Percentiles rank a stretch among this genome's conserved stretches.
These are phyloP conservation scores for Salvia hispanica DNA, from an alignment of 257 asterid species.

Conservation along the genomic window DNA sequence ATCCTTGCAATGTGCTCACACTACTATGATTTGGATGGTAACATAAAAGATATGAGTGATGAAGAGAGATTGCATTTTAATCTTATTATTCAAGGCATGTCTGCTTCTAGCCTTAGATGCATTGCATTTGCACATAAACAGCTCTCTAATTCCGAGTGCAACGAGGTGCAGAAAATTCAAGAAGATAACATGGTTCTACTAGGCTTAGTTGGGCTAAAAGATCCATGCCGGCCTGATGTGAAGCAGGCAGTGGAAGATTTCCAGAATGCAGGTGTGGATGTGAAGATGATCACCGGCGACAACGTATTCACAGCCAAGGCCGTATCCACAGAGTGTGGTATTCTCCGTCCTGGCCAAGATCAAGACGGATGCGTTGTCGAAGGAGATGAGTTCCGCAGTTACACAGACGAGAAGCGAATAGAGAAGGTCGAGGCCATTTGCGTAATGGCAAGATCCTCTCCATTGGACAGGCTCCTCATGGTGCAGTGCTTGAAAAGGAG, in stretches of 20 bases:
- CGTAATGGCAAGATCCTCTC: slow-evolving; percentile 13
- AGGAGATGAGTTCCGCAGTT: slow-evolving; percentile 64
- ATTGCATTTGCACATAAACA: slow-evolving; percentile 68
- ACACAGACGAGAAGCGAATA: slow-evolving; percentile 59
- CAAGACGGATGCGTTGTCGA: slow-evolving; percentile 49
- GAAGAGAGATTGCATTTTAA: slow-evolving; percentile 36
- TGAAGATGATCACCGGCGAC: slow-evolving; percentile 85
- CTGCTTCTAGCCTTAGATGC: slow-evolving; percentile 68
- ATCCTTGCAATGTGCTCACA: too few species aligned
- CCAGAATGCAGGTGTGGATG: slow-evolving; percentile 57
- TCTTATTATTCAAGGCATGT: slow-evolving; percentile 60
- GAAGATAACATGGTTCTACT: slow-evolving; percentile 47
- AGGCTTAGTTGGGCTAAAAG: slow-evolving; percentile 67
- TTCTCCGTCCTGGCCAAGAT: slow-evolving; percentile 37
- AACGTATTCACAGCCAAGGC: slow-evolving; percentile 74
- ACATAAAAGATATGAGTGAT: slow-evolving; percentile 33
- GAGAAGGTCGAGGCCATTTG: slow-evolving; percentile 44
- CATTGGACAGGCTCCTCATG: slow-evolving; percentile 9
- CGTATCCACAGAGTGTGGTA: slow-evolving; percentile 74
- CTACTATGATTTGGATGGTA: slow-evolving; percentile 49
- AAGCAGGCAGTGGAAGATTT: slow-evolving; percentile 67
- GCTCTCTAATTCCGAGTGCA: too few species aligned
- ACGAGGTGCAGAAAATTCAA: slow-evolving; percentile 24
- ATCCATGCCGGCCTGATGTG: slow-evolving; percentile 66
- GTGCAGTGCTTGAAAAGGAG: slow-evolving; percentile 51